Percentiles rank a stretch among this genome's conserved stretches.
phyloP scores from a whole-genome alignment of 2,329 filamentous ascomycete genomes.

The Xylaria sp. region DNA sequence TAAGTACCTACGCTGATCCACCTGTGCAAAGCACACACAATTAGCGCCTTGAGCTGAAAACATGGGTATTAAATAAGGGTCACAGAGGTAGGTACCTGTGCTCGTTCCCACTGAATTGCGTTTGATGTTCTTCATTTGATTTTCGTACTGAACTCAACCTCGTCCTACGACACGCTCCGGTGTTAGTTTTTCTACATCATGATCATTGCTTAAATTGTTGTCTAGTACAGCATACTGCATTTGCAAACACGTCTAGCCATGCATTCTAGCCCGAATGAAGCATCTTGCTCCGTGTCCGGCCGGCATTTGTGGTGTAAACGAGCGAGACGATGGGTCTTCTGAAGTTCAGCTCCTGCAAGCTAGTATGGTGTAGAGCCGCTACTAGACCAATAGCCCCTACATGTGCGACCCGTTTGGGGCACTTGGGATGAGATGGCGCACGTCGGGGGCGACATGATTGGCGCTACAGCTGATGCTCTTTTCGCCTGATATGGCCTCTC shows the following conservation, averaged over 20 bases:
- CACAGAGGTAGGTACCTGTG: not conserved
- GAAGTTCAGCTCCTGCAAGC: slow-evolving; percentile 48
- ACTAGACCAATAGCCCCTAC: slow-evolving; percentile 33
- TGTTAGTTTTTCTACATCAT: not conserved
- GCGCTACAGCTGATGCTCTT: slow-evolving; percentile 19
- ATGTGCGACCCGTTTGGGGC: slow-evolving; percentile 4
- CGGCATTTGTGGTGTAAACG: slow-evolving; percentile 3
- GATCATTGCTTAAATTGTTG: not conserved
- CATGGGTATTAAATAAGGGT: slow-evolving; percentile 1
- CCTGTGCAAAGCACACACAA: not conserved
- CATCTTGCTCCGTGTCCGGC: not conserved
- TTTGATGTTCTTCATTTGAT: not conserved
- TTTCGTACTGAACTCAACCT: not conserved
- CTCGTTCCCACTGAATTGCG: not conserved
- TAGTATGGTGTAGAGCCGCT: slow-evolving; percentile 25
- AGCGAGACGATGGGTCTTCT: slow-evolving; percentile 34
- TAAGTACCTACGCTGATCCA: not conserved
- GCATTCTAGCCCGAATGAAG: not conserved
- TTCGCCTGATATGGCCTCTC: slow-evolving; percentile 33
- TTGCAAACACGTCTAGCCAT: not conserved
- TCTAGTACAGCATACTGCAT: not conserved
- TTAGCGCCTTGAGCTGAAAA: slow-evolving; percentile 30
- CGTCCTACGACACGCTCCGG: not conserved
- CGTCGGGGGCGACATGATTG: slow-evolving; percentile 36
- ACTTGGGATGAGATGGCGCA: slow-evolving; percentile 39